Percentiles rank a stretch among this genome's conserved stretches.
Conservation (phyloP, 495 filamentous ascomycete species). For the Penicillium odoratum region DNA sequence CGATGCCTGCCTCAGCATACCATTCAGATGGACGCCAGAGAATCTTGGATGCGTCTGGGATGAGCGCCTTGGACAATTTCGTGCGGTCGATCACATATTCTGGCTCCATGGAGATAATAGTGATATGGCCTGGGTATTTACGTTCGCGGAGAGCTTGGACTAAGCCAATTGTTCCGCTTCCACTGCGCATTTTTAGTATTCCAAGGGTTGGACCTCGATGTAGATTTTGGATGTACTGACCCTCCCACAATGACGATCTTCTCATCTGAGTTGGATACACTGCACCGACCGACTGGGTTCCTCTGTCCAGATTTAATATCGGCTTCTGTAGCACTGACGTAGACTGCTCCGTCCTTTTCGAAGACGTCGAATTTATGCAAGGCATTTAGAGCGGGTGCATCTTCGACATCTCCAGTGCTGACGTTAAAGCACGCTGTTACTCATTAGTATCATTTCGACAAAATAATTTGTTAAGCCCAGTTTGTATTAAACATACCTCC, state of each 20-base stretch:
- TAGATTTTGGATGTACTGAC: slow-evolving; percentile 34
- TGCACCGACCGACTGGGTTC: slow-evolving; percentile 71
- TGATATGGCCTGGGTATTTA: slow-evolving; percentile 79
- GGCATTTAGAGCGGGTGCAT: slow-evolving; percentile 85
- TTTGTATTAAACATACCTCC: slow-evolving; percentile 56
- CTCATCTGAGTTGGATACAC: slow-evolving; percentile 55
- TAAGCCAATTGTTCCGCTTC: slow-evolving; percentile 76
- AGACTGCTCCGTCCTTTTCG: slow-evolving; percentile 78
- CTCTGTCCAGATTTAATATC: slow-evolving; percentile 76
- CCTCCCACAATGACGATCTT: slow-evolving; percentile 87
- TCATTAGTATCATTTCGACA: background rate
- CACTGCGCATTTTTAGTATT: slow-evolving; percentile 38
- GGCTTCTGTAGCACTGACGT: slow-evolving; percentile 76
- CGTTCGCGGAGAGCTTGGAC: slow-evolving; percentile 78
- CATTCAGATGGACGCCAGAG: slow-evolving; percentile 71
- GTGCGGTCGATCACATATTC: slow-evolving; percentile 88
- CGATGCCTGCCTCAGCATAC: slow-evolving; percentile 74
- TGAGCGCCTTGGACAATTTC: slow-evolving; percentile 91
- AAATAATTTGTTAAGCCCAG: no score
- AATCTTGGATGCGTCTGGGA: slow-evolving; percentile 78
- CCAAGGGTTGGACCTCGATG: no score
- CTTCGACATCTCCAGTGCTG: slow-evolving; percentile 87
- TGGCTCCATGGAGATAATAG: slow-evolving; percentile 80
- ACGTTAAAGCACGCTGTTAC: slow-evolving; percentile 83
- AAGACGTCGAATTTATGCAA: slow-evolving; percentile 76